These are phyloP conservation scores for Mitragyna speciosa DNA, from an alignment of 257 asterid genomes.

Conservation along the genomic window DNA sequence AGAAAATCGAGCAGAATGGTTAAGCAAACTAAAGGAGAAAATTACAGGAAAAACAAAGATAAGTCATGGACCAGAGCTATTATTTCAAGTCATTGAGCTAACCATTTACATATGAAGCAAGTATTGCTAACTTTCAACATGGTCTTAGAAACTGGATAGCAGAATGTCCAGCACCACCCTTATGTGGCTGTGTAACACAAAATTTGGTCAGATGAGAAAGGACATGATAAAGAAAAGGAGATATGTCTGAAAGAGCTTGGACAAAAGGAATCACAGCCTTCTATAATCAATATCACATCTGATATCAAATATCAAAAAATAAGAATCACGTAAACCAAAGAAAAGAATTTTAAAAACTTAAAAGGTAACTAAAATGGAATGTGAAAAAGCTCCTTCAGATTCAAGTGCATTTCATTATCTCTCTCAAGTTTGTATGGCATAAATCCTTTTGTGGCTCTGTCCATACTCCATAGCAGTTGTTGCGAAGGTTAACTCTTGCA, in stretches of 20 bases:
- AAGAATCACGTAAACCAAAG: not conserved
- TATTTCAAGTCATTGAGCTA: not conserved
- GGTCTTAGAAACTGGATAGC: no score
- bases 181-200: not conserved
- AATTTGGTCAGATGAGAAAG: not conserved
- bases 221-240: not conserved
- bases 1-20: no score
- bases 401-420: not conserved
- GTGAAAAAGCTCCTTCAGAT: not conserved
- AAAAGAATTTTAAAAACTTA: not conserved
- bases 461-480: not conserved
- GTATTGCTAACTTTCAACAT: no score
- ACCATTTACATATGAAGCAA: no score
- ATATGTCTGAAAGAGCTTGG: not conserved
- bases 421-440: not conserved
- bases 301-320: no score
- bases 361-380: not conserved
- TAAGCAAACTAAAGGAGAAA: not conserved
- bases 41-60: no score
- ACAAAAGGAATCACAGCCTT: not conserved
- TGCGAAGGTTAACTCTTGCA: not conserved
- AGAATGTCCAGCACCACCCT: not conserved
- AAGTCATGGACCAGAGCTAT: not conserved
- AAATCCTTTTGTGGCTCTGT: not conserved
- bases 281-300: not conserved